Conservation (phyloP, 2,329 filamentous ascomycete genomes). For the Curvularia sp. region DNA sequence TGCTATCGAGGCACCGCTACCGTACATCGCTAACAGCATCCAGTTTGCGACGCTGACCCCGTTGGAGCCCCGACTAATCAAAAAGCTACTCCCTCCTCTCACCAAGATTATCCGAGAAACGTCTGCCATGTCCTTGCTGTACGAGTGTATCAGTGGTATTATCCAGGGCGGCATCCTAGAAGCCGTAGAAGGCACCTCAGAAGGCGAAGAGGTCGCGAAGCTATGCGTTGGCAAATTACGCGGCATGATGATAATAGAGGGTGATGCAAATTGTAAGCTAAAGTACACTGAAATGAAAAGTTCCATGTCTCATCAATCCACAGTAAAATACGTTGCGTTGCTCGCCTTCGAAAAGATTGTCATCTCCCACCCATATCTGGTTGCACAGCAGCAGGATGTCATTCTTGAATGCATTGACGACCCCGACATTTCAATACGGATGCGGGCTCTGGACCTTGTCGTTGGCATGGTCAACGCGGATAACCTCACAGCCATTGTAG, state of each 20-base stretch:
- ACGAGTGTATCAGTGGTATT: constrained; percentile 98
- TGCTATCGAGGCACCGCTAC: too few species aligned
- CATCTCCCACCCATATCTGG: constrained; percentile 82
- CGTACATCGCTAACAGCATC: constrained; percentile 16
- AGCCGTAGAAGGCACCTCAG: constrained; percentile 77
- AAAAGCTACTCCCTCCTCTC: constrained; percentile 87
- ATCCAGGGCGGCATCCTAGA: constrained; percentile 95
- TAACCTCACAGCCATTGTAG: constrained; percentile 82
- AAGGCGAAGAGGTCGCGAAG: constrained; percentile 88
- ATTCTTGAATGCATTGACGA: constrained; percentile 97
- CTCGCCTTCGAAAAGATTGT: constrained; percentile 97
- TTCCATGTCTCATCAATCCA: constrained; percentile 21
- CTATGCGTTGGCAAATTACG: constrained; percentile 92
- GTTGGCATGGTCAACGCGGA: constrained; percentile 92
- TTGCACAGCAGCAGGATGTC: constrained; percentile 92
- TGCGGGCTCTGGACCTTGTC: constrained; percentile 89
- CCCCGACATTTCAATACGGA: constrained; percentile 91
- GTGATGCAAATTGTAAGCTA: constrained; percentile 84
- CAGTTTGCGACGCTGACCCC: constrained; percentile 95
- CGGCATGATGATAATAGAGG: constrained; percentile 92
- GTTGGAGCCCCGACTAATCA: constrained; percentile 86
- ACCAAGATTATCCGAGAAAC: constrained; percentile 94
- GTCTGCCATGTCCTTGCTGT: constrained; percentile 95
- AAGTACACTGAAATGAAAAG: constrained; percentile 19
- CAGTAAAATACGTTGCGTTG: constrained; percentile 96